Conservation (phyloP, 331 rosid species). For the Phaseolus coccineus region DNA sequence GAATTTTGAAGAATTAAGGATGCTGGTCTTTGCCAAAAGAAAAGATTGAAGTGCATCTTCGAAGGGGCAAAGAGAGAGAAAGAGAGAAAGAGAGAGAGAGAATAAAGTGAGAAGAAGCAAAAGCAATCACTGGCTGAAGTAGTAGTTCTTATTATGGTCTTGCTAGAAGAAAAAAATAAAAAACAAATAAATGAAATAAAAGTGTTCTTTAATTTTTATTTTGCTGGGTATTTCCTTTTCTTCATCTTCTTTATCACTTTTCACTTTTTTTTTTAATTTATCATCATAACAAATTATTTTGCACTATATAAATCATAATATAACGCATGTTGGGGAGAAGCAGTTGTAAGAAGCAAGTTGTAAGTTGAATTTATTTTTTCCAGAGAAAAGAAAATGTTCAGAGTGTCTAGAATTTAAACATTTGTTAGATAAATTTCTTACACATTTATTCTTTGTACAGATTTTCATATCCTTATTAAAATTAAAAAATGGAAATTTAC, state of each 20-base stretch:
- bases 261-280: conserved; percentile 15
- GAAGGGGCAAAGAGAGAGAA: conserved; percentile 22
- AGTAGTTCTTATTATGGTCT: conserved; percentile 45
- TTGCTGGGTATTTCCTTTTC: conserved; percentile 32
- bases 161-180: background rate
- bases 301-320: no score
- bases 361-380: no score
- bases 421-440: no score
- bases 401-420: no score
- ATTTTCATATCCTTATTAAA: no score
- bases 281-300: background rate
- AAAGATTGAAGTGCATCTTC: conserved; percentile 40
- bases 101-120: conserved; percentile 55
- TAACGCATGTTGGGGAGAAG: no score
- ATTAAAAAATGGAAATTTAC: no score
- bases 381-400: no score
- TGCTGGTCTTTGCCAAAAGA: conserved; percentile 46
- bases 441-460: no score
- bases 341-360: no score
- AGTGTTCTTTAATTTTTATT: background rate
- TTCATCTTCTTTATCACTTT: conserved; percentile 1
- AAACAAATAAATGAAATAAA: background rate
- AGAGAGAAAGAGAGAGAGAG: conserved; percentile 40
- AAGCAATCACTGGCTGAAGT: conserved; percentile 56
- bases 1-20: conserved; percentile 46